Evolutionary conservation across 257 asterid species (phyloP), one percentile per base, ranked within the genome.

Genomic region (Penstemon davidsonii): DNA sequence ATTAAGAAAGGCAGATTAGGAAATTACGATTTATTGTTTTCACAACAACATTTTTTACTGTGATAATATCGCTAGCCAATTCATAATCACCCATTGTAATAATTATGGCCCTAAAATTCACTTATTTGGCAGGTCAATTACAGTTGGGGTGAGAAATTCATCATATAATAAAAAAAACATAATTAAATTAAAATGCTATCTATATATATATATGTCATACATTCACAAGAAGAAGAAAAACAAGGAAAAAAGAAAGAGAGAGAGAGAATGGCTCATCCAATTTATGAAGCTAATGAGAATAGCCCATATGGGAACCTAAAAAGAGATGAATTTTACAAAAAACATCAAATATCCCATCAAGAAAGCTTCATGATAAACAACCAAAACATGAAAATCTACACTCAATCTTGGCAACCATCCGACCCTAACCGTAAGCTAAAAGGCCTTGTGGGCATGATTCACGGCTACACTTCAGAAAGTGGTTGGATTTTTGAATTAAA

Each of bases 401-500:
- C 95, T 41, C 97, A 87, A 64, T 69, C 95, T 4, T 89, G 96
- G 97, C 87, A 85, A 72, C 91, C 87, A 5, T 8, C 0, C 8
- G 73, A 68, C 10, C 12, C 83, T 0, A 8, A 19, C 45, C 6
- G 10, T 33, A 54, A 41, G 12, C 76, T 56, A 1, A 75, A 72
- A 67, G 98, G 88, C n/a, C 41, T 89, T 12, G 79, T 92, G 0
- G 90, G 78, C 74, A 89, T 89, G 96, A 74, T 92, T 66, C 98
- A 92, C 50, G 96, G 98, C 66, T 92, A 86, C 83, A 85, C 84
- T 61, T 76, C 85, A 0, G 95, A 92, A 68, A 89, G 96, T 52
- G 76, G 96, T 56, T 89, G 98, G 96, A 80, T 87, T 15, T 84
- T 68, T 11, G 96, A 92, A 73, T 83, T 92, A 3, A 89, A 84